Evolutionary conservation across 106 monocot species (phyloP).

Genomic region (Hemerocallis citrina): DNA sequence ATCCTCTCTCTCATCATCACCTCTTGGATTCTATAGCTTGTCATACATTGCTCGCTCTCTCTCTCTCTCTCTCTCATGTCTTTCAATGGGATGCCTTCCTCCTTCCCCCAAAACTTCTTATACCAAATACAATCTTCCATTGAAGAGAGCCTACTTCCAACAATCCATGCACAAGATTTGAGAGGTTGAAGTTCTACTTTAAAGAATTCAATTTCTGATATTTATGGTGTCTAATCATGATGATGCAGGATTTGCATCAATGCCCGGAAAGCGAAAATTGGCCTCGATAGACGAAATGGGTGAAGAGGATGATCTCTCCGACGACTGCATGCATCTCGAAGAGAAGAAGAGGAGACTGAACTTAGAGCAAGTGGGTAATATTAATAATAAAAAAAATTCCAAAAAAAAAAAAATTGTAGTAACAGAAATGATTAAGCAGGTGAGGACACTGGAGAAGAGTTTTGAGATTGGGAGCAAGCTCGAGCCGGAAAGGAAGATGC

Average conservation of each 20-base stretch:
- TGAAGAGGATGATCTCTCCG: conserved; percentile 72
- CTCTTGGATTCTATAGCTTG: too few relatives aligned
- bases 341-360: conserved; percentile 63
- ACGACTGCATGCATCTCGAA: conserved; percentile 35
- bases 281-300: conserved; percentile 31
- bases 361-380: conserved; percentile 58
- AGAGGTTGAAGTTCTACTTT: conserved; percentile 11
- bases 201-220: too few relatives aligned
- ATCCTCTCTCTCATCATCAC: too few relatives aligned
- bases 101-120: conserved; percentile 63
- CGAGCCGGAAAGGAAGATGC: conserved; percentile 23
- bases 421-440: conserved; percentile 11
- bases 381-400: too few relatives aligned
- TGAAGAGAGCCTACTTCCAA: conserved; percentile 21
- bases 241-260: conserved; percentile 8
- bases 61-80: conserved; percentile 7
- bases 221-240: too few relatives aligned
- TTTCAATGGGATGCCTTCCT: conserved; percentile 55
- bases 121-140: conserved; percentile 25
- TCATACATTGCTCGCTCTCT: too few relatives aligned
- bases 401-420: too few relatives aligned
- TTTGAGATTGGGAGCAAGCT: conserved; percentile 24
- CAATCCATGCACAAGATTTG: conserved; percentile 26
- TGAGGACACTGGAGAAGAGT: conserved; percentile 19
- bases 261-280: conserved; percentile 28